phyloP scores from a whole-genome alignment of 441 rosid genomes.

The Adansonia rubrostipa region DNA sequence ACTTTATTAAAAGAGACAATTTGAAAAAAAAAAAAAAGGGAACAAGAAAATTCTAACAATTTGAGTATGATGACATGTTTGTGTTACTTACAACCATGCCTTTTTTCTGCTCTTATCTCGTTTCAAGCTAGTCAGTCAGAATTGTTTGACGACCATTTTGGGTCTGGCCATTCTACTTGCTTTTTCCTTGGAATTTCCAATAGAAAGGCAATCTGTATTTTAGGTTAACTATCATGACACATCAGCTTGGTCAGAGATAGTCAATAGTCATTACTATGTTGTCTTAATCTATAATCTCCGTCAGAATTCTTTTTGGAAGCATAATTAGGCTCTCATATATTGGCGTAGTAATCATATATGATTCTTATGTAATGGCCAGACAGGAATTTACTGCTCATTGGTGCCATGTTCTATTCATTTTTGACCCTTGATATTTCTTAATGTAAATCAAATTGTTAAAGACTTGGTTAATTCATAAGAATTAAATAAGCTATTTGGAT shows the following conservation, averaged over 20 bases:
- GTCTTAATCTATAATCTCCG: neutral
- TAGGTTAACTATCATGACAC: neutral
- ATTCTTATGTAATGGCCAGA: neutral
- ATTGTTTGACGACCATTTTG: neutral
- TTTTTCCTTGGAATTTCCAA: neutral
- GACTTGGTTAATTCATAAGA: neutral
- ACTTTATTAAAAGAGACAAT: neutral
- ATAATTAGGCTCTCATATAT: neutral
- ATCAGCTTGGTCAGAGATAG: neutral
- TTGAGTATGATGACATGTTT: slow-evolving; percentile 2
- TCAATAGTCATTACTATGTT: neutral
- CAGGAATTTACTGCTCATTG: neutral
- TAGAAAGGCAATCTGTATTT: neutral
- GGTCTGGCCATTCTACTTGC: neutral
- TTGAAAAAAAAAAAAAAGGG: neutral
- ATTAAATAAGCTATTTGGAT: neutral
- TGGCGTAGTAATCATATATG: neutral
- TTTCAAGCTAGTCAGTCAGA: slow-evolving; percentile 3
- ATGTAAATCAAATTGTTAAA: slow-evolving; percentile 2
- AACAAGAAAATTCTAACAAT: neutral
- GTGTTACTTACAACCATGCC: neutral
- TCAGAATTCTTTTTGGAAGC: neutral
- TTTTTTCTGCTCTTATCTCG: neutral
- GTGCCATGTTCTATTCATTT: neutral
- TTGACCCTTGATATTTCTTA: neutral